These are phyloP conservation scores for Aphanomyces euteiches DNA, from an alignment of 352 stramenopile genomes.

Conservation along the genomic window DNA sequence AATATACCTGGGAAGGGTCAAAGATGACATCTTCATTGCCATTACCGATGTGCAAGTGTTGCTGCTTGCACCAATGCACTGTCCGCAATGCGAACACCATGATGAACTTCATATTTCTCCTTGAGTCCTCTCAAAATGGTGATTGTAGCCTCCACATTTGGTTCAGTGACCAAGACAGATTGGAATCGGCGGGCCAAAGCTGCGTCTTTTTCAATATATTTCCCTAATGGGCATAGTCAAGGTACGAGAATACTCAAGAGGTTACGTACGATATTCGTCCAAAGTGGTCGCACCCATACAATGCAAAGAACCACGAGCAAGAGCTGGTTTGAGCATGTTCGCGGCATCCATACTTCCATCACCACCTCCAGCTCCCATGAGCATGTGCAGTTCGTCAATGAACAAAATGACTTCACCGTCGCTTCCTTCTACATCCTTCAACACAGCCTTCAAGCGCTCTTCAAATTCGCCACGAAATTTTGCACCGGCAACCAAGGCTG, in stretches of 20 bases:
- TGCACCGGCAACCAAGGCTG: slow-evolving; percentile 92
- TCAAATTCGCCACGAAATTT: slow-evolving; percentile 97
- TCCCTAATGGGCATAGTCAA: slow-evolving; percentile 27
- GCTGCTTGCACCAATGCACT: slow-evolving; percentile 91
- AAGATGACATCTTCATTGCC: slow-evolving; percentile 5
- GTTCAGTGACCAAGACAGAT: slow-evolving; percentile 94
- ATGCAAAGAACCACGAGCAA: slow-evolving; percentile 87
- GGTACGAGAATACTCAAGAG: neutral
- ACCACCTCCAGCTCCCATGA: slow-evolving; percentile 87
- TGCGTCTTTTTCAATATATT: slow-evolving; percentile 97
- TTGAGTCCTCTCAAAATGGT: slow-evolving; percentile 95
- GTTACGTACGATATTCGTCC: slow-evolving; percentile 87
- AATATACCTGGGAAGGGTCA: slow-evolving; percentile 46
- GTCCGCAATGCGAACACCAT: slow-evolving; percentile 94
- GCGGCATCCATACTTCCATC: slow-evolving; percentile 87
- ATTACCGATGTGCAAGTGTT: slow-evolving; percentile 90
- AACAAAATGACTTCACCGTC: slow-evolving; percentile 95
- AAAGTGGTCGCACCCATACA: slow-evolving; percentile 93
- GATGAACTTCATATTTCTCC: slow-evolving; percentile 96
- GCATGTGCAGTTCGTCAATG: slow-evolving; percentile 94
- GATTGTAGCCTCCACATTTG: slow-evolving; percentile 93
- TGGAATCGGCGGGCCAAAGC: slow-evolving; percentile 96
- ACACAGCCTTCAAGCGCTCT: slow-evolving; percentile 93
- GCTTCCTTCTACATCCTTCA: slow-evolving; percentile 93
- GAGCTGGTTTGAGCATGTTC: slow-evolving; percentile 95